Evolutionary conservation across 352 stramenopile genomes (phyloP).

Genomic region (Pilasporangium apinafurcum): DNA sequence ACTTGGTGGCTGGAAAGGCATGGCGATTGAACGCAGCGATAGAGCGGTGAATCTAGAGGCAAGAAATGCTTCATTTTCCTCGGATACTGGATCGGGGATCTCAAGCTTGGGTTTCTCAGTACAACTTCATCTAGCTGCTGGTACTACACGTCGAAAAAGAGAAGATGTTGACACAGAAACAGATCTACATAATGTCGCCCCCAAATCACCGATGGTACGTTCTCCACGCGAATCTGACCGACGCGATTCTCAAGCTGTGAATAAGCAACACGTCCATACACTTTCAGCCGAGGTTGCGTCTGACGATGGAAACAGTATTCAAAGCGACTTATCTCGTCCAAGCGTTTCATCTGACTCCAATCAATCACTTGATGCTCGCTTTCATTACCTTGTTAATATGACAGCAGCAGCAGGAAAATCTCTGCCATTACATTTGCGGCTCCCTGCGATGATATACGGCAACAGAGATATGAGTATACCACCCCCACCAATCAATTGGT

Average conservation of each 20-base stretch:
- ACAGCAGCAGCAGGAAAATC: slow-evolving; percentile 25
- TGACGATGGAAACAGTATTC: too few relatives aligned
- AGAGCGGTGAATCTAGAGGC: background rate
- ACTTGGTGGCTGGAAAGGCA: too few relatives aligned
- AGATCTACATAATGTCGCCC: too few relatives aligned
- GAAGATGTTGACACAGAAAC: background rate
- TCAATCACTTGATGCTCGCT: slow-evolving; percentile 29
- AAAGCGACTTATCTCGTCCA: background rate
- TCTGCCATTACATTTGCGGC: slow-evolving; percentile 35
- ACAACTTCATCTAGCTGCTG: slow-evolving; percentile 29
- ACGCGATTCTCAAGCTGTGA: too few relatives aligned
- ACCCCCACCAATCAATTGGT: slow-evolving; percentile 20
- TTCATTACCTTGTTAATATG: slow-evolving; percentile 49
- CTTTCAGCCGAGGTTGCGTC: too few relatives aligned
- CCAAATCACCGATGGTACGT: too few relatives aligned
- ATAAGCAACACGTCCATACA: too few relatives aligned
- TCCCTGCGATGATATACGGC: slow-evolving; percentile 22
- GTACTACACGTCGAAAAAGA: slow-evolving; percentile 11
- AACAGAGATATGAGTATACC: slow-evolving; percentile 31
- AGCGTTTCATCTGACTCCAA: slow-evolving; percentile 31
- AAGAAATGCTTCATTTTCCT: slow-evolving; percentile 7
- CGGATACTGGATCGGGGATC: slow-evolving; percentile 24
- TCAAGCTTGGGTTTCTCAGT: slow-evolving; percentile 46
- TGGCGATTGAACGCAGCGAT: background rate
- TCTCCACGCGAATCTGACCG: too few relatives aligned